phyloP scores from a whole-genome alignment of 257 asterid species.

The Solanum lycopersicoides region DNA sequence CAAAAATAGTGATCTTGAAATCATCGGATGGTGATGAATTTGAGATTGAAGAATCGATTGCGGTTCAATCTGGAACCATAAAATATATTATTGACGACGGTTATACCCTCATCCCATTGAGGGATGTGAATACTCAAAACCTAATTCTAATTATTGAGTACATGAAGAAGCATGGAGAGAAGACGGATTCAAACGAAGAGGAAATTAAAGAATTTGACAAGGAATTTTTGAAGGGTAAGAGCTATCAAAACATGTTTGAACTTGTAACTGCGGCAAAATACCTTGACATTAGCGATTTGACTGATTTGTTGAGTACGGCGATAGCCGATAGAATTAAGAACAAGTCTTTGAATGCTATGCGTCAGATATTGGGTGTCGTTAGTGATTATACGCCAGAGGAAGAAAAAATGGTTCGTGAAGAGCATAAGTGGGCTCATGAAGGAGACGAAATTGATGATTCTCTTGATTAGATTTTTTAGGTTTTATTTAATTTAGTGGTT shows the following conservation, averaged over 20 bases:
- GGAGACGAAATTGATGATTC: not conserved
- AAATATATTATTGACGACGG: slow-evolving; percentile 6
- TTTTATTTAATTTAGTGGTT: not conserved
- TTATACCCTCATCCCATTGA: not conserved
- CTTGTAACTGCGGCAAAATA: not conserved
- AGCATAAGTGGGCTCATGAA: not conserved
- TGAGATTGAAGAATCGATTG: not conserved
- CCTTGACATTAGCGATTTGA: not conserved
- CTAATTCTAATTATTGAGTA: not conserved
- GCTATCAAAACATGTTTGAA: not conserved
- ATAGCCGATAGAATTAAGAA: not conserved
- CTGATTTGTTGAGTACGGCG: not conserved
- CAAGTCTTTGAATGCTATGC: not conserved
- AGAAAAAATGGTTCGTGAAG: not conserved
- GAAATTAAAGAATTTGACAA: not conserved
- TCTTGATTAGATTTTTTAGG: not conserved
- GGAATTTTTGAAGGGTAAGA: not conserved
- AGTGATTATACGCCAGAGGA: slow-evolving; percentile 11
- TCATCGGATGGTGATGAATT: not conserved
- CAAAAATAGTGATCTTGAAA: not conserved
- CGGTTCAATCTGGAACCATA: not conserved
- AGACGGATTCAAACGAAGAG: not conserved
- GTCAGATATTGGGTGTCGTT: not conserved
- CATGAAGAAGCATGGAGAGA: not conserved
- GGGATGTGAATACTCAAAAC: not conserved